Evolutionary conservation across 1,284 basidiomycete genomes (phyloP), one percentile per base, ranked within the genome.

Genomic region (Chondrostereum purpureum): DNA sequence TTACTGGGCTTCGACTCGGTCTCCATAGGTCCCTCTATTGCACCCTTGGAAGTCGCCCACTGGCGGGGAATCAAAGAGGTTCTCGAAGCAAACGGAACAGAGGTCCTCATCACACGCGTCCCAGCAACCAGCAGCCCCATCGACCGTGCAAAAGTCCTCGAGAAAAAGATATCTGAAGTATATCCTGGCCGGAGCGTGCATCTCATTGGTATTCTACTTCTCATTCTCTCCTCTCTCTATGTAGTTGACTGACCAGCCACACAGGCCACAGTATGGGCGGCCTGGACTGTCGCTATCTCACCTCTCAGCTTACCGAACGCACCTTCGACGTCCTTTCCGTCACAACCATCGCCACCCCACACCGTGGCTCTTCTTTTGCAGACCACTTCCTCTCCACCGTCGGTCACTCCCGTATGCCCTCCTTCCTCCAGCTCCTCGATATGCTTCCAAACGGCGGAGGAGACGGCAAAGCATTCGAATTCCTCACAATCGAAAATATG

Each of bases 41-140:
- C 87, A 8, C 82, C 88, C 3, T 58, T 97, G 19, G 82, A 92
- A 57, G 89, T 98, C 39, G 77, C 83, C 3, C 92, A 98, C 62
- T 98, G 94, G 94, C 78, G 93, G 31, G 94, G 94, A 2, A 93
- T 97, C 52, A 85, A 86, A 56, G 90, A 96, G 58, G 90, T 88
- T 5, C 73, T 98, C 6, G 84, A 94, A 58, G 75, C 83, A 19
- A 91, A 88, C 57, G 93, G 91, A 13, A 78, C 78, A n/a, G 87
- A 97, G 60, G 89, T 96, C 22, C 75, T 97, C 55, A 88, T 96
- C 53, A 90, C 91, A 0, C 80, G 90, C 21, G 93, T 97, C 0
- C 92, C 94, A 0, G 92, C 93, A 0, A 95, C 90, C 1, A 88
- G 84, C 52, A 84, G 83, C 17, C 88, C 91, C 23, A 70, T 84